phyloP scores from a whole-genome alignment of 345 rosid genomes.

The Theobroma cacao region DNA sequence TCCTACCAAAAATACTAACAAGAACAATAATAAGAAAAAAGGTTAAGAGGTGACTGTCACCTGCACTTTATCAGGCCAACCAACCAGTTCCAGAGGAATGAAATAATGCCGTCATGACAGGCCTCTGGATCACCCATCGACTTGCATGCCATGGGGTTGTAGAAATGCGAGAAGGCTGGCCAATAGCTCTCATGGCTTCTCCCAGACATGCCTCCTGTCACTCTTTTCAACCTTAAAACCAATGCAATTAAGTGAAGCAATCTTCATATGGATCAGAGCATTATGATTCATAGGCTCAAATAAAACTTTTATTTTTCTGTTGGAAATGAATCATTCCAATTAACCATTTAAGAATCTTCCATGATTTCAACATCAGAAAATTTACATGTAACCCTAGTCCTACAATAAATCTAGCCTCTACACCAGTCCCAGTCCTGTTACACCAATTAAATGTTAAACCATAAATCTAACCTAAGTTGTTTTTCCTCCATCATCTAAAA shows the following conservation, averaged over 20 bases:
- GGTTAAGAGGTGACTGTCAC: not conserved
- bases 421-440: constrained; percentile 16
- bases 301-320: constrained; percentile 22
- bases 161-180: constrained; percentile 16
- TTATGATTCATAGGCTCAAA: constrained; percentile 8
- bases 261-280: constrained; percentile 7
- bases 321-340: constrained; percentile 29
- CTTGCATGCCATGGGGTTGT: not conserved
- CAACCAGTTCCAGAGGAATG: not conserved
- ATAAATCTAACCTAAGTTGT: constrained; percentile 27
- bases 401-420: constrained; percentile 26
- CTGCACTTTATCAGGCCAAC: not conserved
- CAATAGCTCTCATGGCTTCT: constrained; percentile 7
- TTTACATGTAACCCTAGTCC: constrained; percentile 33
- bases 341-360: constrained; percentile 21
- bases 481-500: constrained; percentile 19
- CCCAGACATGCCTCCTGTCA: constrained; percentile 5
- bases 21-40: not conserved
- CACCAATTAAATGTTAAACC: constrained; percentile 30
- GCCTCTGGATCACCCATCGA: not conserved
- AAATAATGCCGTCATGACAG: not conserved
- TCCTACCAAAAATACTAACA: not conserved
- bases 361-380: constrained; percentile 24
- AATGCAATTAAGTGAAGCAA: constrained; percentile 13
- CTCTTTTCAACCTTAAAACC: not conserved